These are phyloP conservation scores for Drechslera avenae DNA, from an alignment of 2,329 filamentous ascomycete species.

Conservation along the genomic window DNA sequence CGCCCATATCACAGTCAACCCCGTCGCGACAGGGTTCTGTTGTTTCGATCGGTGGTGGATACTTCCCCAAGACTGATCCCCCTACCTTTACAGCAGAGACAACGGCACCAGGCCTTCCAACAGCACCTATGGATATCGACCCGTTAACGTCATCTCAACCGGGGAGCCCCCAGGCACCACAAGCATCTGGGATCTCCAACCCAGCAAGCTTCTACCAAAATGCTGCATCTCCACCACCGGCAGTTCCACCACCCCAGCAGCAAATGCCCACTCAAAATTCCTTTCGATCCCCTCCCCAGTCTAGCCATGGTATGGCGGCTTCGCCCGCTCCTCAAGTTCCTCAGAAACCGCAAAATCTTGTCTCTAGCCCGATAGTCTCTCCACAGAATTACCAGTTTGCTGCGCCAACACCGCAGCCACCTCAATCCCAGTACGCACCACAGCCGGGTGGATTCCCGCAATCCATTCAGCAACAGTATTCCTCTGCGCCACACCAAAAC, in stretches of 20 bases:
- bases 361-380: conserved; percentile 15
- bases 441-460: conserved; percentile 9
- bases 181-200: conserved; percentile 30
- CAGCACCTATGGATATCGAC: conserved; percentile 41
- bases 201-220: conserved; percentile 43
- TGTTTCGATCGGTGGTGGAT: conserved; percentile 57
- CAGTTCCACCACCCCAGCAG: conserved; percentile 28
- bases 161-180: conserved; percentile 26
- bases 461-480: conserved; percentile 15
- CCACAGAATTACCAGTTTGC: conserved; percentile 15
- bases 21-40: conserved; percentile 55
- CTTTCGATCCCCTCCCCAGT: conserved; percentile 21
- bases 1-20: conserved; percentile 57
- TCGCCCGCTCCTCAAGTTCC: conserved; percentile 9
- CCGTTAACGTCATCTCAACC: conserved; percentile 32
- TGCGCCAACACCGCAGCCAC: conserved; percentile 7
- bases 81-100: conserved; percentile 53
- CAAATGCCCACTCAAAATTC: conserved; percentile 26
- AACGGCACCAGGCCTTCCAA: conserved; percentile 43
- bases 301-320: neutral
- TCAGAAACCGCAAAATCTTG: conserved; percentile 7
- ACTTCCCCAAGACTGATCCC: conserved; percentile 59
- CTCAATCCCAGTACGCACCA: conserved; percentile 9
- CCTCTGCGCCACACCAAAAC: conserved; percentile 22
- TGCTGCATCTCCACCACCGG: conserved; percentile 47